Percentiles rank a stretch among this genome's conserved stretches.
Evolutionary conservation across 176 grass and related monocot genomes (phyloP).

Genomic region (Avena insularis): DNA sequence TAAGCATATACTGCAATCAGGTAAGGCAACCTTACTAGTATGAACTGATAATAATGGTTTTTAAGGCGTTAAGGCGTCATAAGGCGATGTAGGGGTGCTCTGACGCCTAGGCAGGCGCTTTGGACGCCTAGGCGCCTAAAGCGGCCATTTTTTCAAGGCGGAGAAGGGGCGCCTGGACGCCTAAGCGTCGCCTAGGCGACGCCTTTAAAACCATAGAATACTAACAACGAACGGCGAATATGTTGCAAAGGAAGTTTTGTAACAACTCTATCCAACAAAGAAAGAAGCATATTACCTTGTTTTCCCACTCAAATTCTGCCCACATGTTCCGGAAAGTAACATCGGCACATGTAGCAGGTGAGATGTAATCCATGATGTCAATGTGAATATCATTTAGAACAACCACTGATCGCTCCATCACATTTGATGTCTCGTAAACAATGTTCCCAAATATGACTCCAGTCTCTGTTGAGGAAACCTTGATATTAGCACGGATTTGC

Average conservation of each 20-base stretch:
- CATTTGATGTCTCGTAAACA: conserved; percentile 71
- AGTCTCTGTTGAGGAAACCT: conserved; percentile 69
- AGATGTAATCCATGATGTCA: conserved; percentile 81
- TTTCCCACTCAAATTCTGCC: conserved; percentile 77
- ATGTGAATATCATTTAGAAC: conserved; percentile 78
- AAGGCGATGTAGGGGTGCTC: no score
- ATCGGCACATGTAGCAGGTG: conserved; percentile 58
- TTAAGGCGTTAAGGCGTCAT: no score
- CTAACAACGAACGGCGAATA: not conserved
- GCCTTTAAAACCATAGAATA: not conserved
- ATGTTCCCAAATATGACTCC: conserved; percentile 76
- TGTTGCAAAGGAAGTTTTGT: not conserved
- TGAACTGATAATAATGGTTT: not conserved
- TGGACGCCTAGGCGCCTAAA: no score
- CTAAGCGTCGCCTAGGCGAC: no score
- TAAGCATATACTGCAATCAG: not conserved
- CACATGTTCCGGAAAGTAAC: conserved; percentile 76
- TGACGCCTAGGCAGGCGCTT: no score
- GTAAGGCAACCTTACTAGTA: not conserved
- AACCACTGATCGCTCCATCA: conserved; percentile 63
- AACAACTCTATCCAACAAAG: not conserved
- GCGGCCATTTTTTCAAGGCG: no score
- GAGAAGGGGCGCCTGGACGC: no score
- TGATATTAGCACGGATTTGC: conserved; percentile 70
- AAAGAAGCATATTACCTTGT: conserved; percentile 58